Evolutionary conservation across 306 rosid species (phyloP).

Genomic region (Prunus kanzakura): DNA sequence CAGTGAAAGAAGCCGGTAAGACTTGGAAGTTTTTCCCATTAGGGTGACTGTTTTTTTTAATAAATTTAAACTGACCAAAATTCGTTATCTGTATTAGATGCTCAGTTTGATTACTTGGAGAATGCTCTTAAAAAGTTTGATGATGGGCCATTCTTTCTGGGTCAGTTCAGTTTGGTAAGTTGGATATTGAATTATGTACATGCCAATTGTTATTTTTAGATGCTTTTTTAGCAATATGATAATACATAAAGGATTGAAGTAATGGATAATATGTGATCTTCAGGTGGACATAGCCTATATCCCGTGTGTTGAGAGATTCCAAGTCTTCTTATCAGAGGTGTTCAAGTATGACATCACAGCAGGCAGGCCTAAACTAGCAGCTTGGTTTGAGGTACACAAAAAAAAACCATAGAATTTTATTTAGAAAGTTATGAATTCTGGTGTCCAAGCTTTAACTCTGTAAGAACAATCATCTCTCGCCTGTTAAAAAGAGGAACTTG

Average conservation of each 20-base stretch:
- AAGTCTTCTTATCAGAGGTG: conserved; percentile 34
- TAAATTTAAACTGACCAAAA: not conserved
- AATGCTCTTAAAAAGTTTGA: conserved; percentile 65
- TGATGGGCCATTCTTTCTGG: conserved; percentile 75
- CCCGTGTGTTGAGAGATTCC: conserved; percentile 65
- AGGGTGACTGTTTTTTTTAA: not conserved
- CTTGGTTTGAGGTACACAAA: conserved; percentile 59
- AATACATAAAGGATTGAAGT: not conserved
- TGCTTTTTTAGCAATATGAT: not conserved
- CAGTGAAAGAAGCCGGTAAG: conserved; percentile 44
- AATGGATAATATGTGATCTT: conserved; percentile 15
- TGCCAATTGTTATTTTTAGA: not conserved
- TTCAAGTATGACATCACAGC: conserved; percentile 47
- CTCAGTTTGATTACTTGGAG: conserved; percentile 72
- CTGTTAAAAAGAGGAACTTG: not conserved
- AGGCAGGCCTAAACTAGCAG: conserved; percentile 60
- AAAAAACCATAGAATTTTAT: not conserved
- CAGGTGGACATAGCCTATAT: conserved; percentile 69
- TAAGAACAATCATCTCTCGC: too few species aligned
- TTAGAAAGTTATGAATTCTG: not conserved
- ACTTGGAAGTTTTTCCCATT: conserved; percentile 6
- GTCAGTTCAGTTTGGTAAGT: conserved; percentile 70
- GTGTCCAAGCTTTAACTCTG: not conserved
- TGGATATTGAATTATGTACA: not conserved
- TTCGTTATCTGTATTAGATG: conserved; percentile 31